Percentiles rank a stretch among this genome's conserved stretches.
phyloP scores from a whole-genome alignment of 2,329 filamentous ascomycete genomes.

The Penicillium sp. region DNA sequence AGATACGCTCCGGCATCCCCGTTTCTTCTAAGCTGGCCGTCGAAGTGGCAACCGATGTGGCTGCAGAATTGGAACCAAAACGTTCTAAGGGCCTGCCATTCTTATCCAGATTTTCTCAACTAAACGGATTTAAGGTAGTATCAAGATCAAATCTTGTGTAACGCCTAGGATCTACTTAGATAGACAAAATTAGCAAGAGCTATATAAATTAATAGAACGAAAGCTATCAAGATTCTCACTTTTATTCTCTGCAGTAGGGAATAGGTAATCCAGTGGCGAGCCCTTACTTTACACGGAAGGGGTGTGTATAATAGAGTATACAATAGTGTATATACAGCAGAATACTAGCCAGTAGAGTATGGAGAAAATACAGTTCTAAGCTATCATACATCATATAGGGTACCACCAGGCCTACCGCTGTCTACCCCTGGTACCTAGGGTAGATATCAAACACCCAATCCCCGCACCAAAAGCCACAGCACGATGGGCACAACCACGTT shows the following conservation, averaged over 20 bases:
- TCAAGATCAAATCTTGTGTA: not conserved
- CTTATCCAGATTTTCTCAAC: not conserved
- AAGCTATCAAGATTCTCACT: too few species aligned
- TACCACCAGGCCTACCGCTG: too few species aligned
- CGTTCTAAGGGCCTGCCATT: not conserved
- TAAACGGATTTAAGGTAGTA: not conserved
- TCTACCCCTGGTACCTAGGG: too few species aligned
- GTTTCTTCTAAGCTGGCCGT: not conserved
- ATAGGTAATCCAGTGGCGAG: too few species aligned
- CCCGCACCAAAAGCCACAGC: conserved; percentile 89
- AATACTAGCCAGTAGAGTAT: too few species aligned
- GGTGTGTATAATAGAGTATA: not conserved
- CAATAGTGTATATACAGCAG: conserved; percentile 15
- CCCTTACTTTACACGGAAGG: too few species aligned
- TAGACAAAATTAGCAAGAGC: not conserved
- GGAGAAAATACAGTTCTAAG: too few species aligned
- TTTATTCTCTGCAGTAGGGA: too few species aligned
- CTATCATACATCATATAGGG: too few species aligned
- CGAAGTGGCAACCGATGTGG: not conserved
- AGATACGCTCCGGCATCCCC: not conserved
- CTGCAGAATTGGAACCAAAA: not conserved
- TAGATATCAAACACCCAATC: conserved; percentile 53
- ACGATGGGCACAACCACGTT: conserved; percentile 96
- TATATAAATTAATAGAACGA: too few species aligned
- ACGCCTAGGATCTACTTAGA: not conserved